Conservation (phyloP, 1,284 basidiomycete species). For the Heterobasidion irregulare region DNA sequence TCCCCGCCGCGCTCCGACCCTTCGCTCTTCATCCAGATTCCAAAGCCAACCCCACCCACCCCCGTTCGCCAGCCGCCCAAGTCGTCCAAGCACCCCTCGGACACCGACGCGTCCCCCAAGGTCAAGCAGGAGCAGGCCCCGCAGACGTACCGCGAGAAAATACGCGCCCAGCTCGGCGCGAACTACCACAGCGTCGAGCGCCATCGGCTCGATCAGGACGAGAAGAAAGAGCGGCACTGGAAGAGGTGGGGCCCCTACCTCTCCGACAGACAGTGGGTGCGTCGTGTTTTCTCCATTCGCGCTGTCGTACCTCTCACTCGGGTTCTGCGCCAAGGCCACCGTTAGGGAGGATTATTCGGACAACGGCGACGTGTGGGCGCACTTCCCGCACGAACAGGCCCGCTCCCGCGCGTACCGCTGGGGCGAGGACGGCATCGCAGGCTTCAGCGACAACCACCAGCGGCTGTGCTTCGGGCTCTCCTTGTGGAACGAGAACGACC, state of each 20-base stretch:
- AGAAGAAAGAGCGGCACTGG: constrained; percentile 74
- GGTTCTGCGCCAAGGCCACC: constrained; percentile 57
- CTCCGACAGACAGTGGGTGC: constrained; percentile 94
- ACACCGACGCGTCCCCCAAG: constrained; percentile 20
- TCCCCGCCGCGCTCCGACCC: constrained; percentile 27
- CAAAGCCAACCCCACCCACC: constrained; percentile 35
- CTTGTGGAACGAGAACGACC: constrained; percentile 93
- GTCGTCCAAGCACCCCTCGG: constrained; percentile 28
- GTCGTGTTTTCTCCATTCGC: constrained; percentile 18
- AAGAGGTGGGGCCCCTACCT: constrained; percentile 98
- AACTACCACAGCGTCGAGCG: constrained; percentile 63
- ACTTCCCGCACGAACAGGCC: constrained; percentile 94
- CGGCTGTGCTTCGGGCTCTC: constrained; percentile 86
- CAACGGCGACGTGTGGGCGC: constrained; percentile 95
- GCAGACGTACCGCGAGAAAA: constrained; percentile 44
- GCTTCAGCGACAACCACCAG: constrained; percentile 95
- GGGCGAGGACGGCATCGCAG: constrained; percentile 97
- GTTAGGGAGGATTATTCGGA: constrained; percentile 97
- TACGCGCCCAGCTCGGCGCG: constrained; percentile 49
- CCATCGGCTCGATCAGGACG: constrained; percentile 67
- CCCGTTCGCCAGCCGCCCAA: constrained; percentile 39
- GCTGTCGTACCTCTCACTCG: neutral
- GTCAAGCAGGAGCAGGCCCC: constrained; percentile 15
- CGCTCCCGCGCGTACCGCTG: constrained; percentile 94
- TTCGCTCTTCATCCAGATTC: constrained; percentile 74